Evolutionary conservation across 2,329 filamentous ascomycete species (phyloP), one percentile per base, ranked within the genome.

Genomic region (Monilinia laxa): DNA sequence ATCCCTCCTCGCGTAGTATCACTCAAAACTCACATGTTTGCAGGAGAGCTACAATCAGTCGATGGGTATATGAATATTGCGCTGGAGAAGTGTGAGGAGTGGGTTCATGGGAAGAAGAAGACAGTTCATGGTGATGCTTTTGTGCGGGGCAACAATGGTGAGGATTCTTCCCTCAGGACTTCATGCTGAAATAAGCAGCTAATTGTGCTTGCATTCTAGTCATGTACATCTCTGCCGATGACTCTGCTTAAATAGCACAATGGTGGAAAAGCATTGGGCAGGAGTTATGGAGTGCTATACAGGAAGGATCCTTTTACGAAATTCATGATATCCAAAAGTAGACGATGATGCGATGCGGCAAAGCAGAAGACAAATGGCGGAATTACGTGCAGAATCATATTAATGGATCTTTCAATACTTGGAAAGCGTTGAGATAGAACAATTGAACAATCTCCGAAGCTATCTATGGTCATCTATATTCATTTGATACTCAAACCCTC

Each of bases 41-140:
- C 70, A 97, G 94, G 95, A 73, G 93, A 97, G 78, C 85, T 98
- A 49, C 93, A 98, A 78, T 97, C 93, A 0, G 94, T 99, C 60
- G 95, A 99, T 79, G 95, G 95, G 63, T 99, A 98, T 81, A 99
- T 99, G 95, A 99, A 99, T 81, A 97, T 99, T 77, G 94, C 95
- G 16, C 86, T 99, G 40, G 95, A 99, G 79, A 95, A 97, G 81
- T 96, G 93, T 25, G 89, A 92, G 71, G 95, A 99, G 80, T 93
- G 89, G 73, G 90, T 97, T 72, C 90, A 96, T 76, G 94, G 93
- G 53, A 86, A 88, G 71, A 87, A 94, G 79, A 86, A 90, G 74
- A 86, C 91, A 74, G 90, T 86, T 65, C 97, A 97, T 77, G 94
- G 94, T 10, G 94, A 98, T 82, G 92, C 94, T 6, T 98, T 98